Evolutionary conservation across 495 filamentous ascomycete genomes (phyloP), one percentile per base, ranked within the genome.

Genomic region (Chaetomium fimeti): DNA sequence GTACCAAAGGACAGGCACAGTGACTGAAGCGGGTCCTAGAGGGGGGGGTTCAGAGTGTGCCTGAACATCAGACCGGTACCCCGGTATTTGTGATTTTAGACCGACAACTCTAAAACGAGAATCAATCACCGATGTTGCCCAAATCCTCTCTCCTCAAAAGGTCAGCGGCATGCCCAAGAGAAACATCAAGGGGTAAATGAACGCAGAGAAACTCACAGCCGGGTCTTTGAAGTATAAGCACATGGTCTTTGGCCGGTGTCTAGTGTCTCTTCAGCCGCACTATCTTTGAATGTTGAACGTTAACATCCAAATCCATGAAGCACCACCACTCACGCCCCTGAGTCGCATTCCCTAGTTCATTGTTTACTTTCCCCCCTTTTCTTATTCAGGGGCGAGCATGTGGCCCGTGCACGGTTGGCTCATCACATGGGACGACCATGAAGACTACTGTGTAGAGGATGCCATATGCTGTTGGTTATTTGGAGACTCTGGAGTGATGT

Each of bases 331-430:
- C 9, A 24, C 12, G 3, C n/a, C 24, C 12, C 22, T 47, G n/a
- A 22, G 12, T 45, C 8, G 5, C 13, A 42, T 48, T 59, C 24
- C 38, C 22, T 22, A 5, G 56, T 36, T 28, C 24, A 3, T 60
- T 65, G 56, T 65, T 65, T 59, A 60, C 55, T 65, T 65, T 16
- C n/a, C 56, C 62, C n/a, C 56, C 62, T 47, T 32, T 51, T 58
- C 29, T 43, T 9, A 1, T 43, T 54, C 32, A 54, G 59, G 59
- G 36, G 32, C n/a, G 3, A 42, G 22, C 18, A 42, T 43, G 2
- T 62, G 60, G 60, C 11, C 49, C 60, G 60, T 62, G 60, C 60
- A 29, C 58, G 25, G 6, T 16, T n/a, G n/a, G n/a, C n/a, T n/a
- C 0, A 20, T 15, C 3, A 42, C 12, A 9, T n/a, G 0, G 6